Evolutionary conservation across 371 early-diverging fungal species (phyloP), one percentile per base, ranked within the genome.

Genomic region (Zopfochytrium polystomum): DNA sequence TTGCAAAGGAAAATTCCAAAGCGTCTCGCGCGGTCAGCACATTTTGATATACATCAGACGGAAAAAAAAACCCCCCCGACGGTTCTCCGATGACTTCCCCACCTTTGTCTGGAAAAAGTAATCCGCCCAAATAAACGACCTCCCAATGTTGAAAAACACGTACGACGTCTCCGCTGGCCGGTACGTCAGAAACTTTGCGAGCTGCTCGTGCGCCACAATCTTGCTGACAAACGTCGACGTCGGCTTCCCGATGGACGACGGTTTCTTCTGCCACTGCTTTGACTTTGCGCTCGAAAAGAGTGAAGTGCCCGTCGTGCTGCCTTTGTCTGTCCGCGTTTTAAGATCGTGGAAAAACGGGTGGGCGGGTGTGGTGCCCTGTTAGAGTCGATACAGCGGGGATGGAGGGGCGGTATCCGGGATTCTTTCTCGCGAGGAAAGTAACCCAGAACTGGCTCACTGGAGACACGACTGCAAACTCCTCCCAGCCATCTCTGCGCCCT

Each of bases 101-200:
- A 83, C 87, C 72, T 85, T 83, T 1, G 87, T 81, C 54, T 82
- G 80, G 33, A 83, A 79, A 30, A 71, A 58, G 55, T 87, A 76
- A 60, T 92, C 92, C 30, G 84, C 79, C 90, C 92, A 92, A 1
- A 85, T 68, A 72, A 95, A 86, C 30, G 85, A 80, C 31, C 82
- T 71, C 1, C 93, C 93, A 18, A 85, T 81, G 62, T 93, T 95
- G 68, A 86, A 87, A 71, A 95, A 86, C 45, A 94, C 46, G 66
- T 90, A 91, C 1, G 86, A 85, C 65, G 87, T 82, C 58, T 90
- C 84, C 52, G 74, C 77, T 35, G 81, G 74, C 42, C 89, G 70
- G 56, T 80, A 78, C 27, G 88, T 78, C 23, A 93, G 71, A 50
- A 90, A 82, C 62, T 85, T 82, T 13, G 90, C 88, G 38, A 91